phyloP scores from a whole-genome alignment of 2,329 filamentous ascomycete genomes.

The Talaromyces sp. region DNA sequence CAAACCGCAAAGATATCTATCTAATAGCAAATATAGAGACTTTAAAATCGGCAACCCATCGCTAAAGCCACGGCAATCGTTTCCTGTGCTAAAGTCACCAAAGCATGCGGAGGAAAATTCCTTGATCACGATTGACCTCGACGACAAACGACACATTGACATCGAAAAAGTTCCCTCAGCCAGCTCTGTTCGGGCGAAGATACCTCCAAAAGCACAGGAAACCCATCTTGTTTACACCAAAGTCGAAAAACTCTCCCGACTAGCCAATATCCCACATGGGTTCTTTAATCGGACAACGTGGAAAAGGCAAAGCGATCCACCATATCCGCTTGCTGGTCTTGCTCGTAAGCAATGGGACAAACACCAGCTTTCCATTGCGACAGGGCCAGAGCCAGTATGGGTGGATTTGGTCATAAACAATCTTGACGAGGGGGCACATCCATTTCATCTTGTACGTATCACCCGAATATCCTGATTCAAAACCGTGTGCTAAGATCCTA shows the following conservation, averaged over 20 bases:
- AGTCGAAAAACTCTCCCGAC: conserved; percentile 38
- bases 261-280: conserved; percentile 39
- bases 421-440: conserved; percentile 45
- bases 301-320: conserved; percentile 32
- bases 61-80: conserved; percentile 32
- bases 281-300: conserved; percentile 46
- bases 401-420: conserved; percentile 47
- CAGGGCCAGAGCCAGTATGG: conserved; percentile 26
- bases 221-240: conserved; percentile 43
- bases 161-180: conserved; percentile 21
- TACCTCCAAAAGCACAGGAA: conserved; percentile 28
- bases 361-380: conserved; percentile 34
- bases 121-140: not conserved
- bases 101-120: not conserved
- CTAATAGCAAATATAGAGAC: conserved; percentile 19
- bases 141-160: conserved; percentile 13
- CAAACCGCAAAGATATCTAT: conserved; percentile 1
- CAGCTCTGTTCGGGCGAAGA: conserved; percentile 18
- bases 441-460: conserved; percentile 43
- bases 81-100: conserved; percentile 20
- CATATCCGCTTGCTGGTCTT: conserved; percentile 28
- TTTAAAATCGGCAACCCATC: conserved; percentile 43
- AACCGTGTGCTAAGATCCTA: conserved; percentile 36
- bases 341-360: conserved; percentile 34
- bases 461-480: conserved; percentile 32